Conservation (phyloP, 352 stramenopile species). For the Phytophthora aleatoria region DNA sequence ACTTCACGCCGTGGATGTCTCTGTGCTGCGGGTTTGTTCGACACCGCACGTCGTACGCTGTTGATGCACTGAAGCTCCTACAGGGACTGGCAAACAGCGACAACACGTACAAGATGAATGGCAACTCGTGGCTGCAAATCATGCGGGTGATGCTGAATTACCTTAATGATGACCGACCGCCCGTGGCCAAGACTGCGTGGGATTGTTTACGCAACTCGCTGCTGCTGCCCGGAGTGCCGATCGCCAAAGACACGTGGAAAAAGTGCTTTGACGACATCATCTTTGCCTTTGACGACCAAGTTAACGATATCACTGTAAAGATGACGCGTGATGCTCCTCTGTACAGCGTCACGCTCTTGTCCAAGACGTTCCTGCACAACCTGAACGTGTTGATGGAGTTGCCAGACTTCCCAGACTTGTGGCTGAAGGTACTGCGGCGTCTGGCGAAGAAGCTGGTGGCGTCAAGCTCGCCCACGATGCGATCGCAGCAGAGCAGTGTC, state of each 20-base stretch:
- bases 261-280: slow-evolving; percentile 88
- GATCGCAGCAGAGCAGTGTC: slow-evolving; percentile 49
- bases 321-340: slow-evolving; percentile 70
- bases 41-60: slow-evolving; percentile 76
- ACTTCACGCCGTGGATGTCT: slow-evolving; percentile 84
- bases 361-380: slow-evolving; percentile 90
- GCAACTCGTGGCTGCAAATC: slow-evolving; percentile 77
- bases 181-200: slow-evolving; percentile 83
- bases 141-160: slow-evolving; percentile 89
- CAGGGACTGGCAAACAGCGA: slow-evolving; percentile 78
- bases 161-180: slow-evolving; percentile 74
- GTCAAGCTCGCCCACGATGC: slow-evolving; percentile 40
- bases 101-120: slow-evolving; percentile 76
- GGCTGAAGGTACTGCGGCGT: slow-evolving; percentile 76
- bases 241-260: slow-evolving; percentile 80
- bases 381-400: slow-evolving; percentile 74
- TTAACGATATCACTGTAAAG: slow-evolving; percentile 57
- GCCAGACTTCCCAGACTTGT: slow-evolving; percentile 68
- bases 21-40: slow-evolving; percentile 80
- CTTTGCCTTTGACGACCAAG: slow-evolving; percentile 87
- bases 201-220: slow-evolving; percentile 86
- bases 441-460: slow-evolving; percentile 72
- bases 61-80: slow-evolving; percentile 75
- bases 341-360: slow-evolving; percentile 84
- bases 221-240: slow-evolving; percentile 66